Percentiles rank a stretch among this genome's conserved stretches.
Evolutionary conservation across 805 yeast genomes (phyloP).

Genomic region (Pichia pseudocactophila): DNA sequence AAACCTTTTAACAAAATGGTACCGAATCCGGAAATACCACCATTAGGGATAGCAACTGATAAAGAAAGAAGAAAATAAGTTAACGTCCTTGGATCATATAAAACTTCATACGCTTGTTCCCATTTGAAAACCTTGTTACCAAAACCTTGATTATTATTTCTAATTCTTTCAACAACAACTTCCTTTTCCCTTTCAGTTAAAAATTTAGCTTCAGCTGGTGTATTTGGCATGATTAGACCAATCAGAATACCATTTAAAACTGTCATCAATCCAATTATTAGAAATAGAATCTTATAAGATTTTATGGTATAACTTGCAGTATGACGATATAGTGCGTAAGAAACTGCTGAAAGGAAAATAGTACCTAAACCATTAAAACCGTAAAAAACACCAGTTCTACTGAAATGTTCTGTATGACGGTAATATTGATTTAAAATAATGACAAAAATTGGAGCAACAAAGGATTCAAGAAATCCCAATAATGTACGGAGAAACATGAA

Average conservation of each 20-base stretch:
- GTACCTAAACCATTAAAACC: constrained; percentile 20
- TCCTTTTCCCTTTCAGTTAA: constrained; percentile 30
- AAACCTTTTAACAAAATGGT: constrained; percentile 6
- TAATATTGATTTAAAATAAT: constrained; percentile 33
- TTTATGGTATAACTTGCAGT: constrained; percentile 12
- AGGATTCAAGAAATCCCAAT: constrained; percentile 28
- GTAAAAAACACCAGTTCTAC: constrained; percentile 30
- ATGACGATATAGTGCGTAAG: constrained; percentile 26
- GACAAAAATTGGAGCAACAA: constrained; percentile 15
- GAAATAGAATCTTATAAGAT: constrained; percentile 39
- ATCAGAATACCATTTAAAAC: constrained; percentile 28
- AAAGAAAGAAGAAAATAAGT: constrained; percentile 27
- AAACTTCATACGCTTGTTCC: constrained; percentile 35
- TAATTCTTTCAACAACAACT: constrained; percentile 34
- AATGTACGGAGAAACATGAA: constrained; percentile 28
- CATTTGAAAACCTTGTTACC: constrained; percentile 37
- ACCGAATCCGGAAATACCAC: constrained; percentile 10
- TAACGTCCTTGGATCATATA: constrained; percentile 36
- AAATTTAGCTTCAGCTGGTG: constrained; percentile 40
- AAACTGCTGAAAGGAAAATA: constrained; percentile 6
- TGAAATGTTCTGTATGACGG: constrained; percentile 36
- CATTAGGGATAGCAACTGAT: constrained; percentile 16
- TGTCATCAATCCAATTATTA: constrained; percentile 47
- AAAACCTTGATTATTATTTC: constrained; percentile 24
- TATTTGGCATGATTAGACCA: constrained; percentile 38